Base-by-base conservation (phyloP, 2,329 filamentous ascomycete species). In the Karstenula rhodostoma region DNA sequence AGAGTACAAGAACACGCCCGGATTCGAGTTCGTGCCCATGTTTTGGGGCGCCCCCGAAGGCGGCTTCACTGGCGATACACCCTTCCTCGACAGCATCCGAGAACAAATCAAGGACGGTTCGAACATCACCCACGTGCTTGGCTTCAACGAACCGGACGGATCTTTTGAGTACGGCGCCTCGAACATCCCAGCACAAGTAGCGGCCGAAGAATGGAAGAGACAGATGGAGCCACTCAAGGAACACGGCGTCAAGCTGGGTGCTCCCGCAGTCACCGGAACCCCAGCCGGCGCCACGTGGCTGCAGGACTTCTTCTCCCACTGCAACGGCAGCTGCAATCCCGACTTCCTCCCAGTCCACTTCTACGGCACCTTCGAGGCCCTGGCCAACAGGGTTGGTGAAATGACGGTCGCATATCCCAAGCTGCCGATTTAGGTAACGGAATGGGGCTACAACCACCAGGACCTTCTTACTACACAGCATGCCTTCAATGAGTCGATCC, bases 91-190 rank as follows among this genome's bases (percentile, higher is more conserved):
- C 57, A 80, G 83, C 1, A 85, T 94, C 42, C 84, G 82, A 67
- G 64, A 68, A 1, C 81, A 89, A 54, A 82, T 92, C 57, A 67
- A 80, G 48, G 67, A 76, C 42, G 81, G 81, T 40, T 83, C 79
- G 64, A 88, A 89, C 64, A 87, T 94, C 70, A 84, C 81, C 13
- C 86, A 92, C 68, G 86, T 92, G 2, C 80, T 94, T n/a, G 85
- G 82, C 29, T 94, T 93, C 82, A 94, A 95, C 77, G 92, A 95
- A 73, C 92, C 92, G 0, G 90, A 94, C 71, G 86, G 85, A 17
- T 75, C 80, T 2, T 65, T 70, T 1, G 68, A 72, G 1, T 83
- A 80, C 9, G 90, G 90, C 43, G 91, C 91, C 3, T 89, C 86
- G 64, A 80, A 86, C 64, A 79, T 94, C 23, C 73, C 81, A 1